Evolutionary conservation across 2,329 filamentous ascomycete genomes (phyloP).

Genomic region (Leptographium radiaticola): DNA sequence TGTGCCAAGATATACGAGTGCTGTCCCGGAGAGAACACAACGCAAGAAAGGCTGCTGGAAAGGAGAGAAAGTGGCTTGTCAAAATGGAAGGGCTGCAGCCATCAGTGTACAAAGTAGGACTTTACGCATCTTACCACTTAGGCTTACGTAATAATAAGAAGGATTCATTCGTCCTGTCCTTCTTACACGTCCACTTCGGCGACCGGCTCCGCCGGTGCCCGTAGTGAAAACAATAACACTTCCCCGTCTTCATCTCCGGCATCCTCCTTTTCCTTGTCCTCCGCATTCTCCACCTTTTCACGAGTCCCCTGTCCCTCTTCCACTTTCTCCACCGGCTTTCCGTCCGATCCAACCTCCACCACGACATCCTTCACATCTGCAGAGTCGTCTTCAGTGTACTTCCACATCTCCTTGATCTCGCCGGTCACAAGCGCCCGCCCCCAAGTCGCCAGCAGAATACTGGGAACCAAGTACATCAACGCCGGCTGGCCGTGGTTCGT

Average conservation of each 20-base stretch:
- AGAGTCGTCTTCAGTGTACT: constrained; percentile 61
- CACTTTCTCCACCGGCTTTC: constrained; percentile 26
- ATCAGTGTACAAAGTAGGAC: no score
- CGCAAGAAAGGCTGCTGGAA: no score
- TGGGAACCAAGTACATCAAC: constrained; percentile 81
- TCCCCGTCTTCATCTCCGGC: not conserved
- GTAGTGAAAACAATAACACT: not conserved
- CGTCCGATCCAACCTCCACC: constrained; percentile 38
- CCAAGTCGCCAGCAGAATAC: constrained; percentile 65
- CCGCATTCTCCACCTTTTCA: constrained; percentile 1
- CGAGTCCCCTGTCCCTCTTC: not conserved
- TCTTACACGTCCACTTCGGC: not conserved
- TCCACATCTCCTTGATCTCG: constrained; percentile 65
- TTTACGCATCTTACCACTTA: no score
- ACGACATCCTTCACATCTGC: constrained; percentile 41
- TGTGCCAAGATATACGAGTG: no score
- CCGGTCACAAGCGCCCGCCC: constrained; percentile 53
- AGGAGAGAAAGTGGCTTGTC: no score
- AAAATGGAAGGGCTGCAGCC: no score
- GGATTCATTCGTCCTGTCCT: not conserved
- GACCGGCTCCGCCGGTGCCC: not conserved
- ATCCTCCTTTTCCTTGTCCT: constrained; percentile 2
- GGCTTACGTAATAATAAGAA: no score
- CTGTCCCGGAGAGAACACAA: no score
- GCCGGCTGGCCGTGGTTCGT: constrained; percentile 80